Evolutionary conservation across 306 rosid genomes (phyloP).

Genomic region (Acacia acuminata): DNA sequence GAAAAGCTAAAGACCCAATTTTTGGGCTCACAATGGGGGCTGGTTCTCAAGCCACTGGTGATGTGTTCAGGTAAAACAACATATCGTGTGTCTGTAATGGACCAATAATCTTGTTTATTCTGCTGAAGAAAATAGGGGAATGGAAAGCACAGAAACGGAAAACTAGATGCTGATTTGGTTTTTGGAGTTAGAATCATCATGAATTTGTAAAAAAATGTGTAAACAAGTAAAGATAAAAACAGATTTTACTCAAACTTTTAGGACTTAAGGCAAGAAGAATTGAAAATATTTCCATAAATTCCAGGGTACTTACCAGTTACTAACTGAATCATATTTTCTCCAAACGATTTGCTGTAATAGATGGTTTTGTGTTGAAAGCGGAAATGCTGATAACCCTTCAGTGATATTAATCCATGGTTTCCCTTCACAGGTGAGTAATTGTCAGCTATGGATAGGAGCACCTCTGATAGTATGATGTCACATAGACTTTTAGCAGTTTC

Average conservation of each 20-base stretch:
- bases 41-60: conserved; percentile 64
- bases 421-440: conserved; percentile 79
- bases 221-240: neutral
- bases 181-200: neutral
- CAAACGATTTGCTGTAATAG: conserved; percentile 69
- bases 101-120: conserved; percentile 21
- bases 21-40: conserved; percentile 82
- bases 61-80: conserved; percentile 63
- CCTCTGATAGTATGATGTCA: neutral
- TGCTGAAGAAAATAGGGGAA: neutral
- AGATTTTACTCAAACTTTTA: neutral
- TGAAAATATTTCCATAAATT: conserved; percentile 44
- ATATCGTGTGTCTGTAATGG: neutral
- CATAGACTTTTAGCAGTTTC: neutral
- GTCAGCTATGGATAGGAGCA: neutral
- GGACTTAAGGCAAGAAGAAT: conserved; percentile 31
- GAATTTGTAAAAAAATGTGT: neutral
- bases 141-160: neutral
- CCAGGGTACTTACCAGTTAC: conserved; percentile 35
- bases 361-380: conserved; percentile 91
- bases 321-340: conserved; percentile 49
- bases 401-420: conserved; percentile 87
- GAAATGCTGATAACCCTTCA: conserved; percentile 73
- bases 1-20: conserved; percentile 89
- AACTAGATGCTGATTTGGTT: neutral